A percentile compares a stretch with the other conserved stretches of the same genome.
Evolutionary conservation across 495 filamentous ascomycete genomes (phyloP).

Genomic region (Xylaria castorea): DNA sequence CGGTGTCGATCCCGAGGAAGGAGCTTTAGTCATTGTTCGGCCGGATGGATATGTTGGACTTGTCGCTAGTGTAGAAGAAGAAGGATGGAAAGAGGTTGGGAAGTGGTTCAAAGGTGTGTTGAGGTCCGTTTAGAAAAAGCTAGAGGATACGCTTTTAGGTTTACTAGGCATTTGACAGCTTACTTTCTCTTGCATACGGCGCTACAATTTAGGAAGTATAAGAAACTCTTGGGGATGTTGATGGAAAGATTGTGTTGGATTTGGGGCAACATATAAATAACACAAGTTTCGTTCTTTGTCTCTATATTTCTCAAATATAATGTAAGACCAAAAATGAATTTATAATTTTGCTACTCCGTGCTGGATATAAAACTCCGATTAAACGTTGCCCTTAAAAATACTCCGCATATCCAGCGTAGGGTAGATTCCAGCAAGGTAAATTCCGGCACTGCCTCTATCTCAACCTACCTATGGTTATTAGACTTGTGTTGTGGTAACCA

Average conservation of each 20-base stretch:
- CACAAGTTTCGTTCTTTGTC: neutral
- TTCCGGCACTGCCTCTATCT: neutral
- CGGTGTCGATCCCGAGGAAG: constrained; percentile 64
- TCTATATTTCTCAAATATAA: neutral
- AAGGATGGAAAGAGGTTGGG: constrained; percentile 40
- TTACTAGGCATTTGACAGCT: neutral
- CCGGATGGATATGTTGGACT: constrained; percentile 73
- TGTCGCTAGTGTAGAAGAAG: constrained; percentile 58
- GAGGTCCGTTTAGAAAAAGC: constrained; percentile 12
- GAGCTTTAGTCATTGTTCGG: constrained; percentile 60
- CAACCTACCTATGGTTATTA: neutral
- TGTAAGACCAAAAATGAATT: neutral
- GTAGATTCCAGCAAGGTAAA: neutral
- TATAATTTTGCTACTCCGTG: neutral
- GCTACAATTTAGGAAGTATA: neutral
- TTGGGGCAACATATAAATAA: neutral
- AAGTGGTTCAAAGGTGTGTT: constrained; percentile 33
- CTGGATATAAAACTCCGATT: neutral
- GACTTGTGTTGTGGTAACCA: too few relatives aligned
- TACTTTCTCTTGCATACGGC: neutral
- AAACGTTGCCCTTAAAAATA: neutral
- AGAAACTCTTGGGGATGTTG: neutral
- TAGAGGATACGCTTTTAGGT: neutral
- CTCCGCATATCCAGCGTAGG: neutral
- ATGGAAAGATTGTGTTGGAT: neutral